Base-by-base conservation (phyloP, 179 eudicot genomes). In the Camellia oleifera region DNA sequence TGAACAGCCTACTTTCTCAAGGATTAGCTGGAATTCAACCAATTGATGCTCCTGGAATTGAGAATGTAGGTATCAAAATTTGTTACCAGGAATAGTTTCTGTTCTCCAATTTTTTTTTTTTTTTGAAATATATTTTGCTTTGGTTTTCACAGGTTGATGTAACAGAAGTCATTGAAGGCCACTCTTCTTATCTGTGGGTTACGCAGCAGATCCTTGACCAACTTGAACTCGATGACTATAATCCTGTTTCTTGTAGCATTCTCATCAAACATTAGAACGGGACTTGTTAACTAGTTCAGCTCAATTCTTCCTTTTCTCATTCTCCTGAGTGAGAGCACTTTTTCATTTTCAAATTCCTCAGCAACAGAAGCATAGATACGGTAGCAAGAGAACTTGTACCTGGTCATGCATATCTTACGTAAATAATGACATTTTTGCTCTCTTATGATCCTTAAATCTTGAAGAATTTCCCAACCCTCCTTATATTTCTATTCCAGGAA, bases 1-100 rank as follows among this genome's bases (percentile, higher is more conserved):
- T 68, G 63, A 76, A 82, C 95, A 95, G 99, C 85, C 94, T 95
- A 83, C 97, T 95, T 50, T 90, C 88, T 2, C 88, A 90, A 84
- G 99, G 99, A 76, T 83, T 95, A 82, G 99, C 99, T 46, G 99
- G 99, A 85, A 95, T 95, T 78, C 94, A 94, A 81, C 88, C 94
- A 13, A 86, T 95, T 66, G 84, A 90, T 75, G 87, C 87, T 80
- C 98, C 92, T 14, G 99, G 99, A 67, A 90, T 95, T 81, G 97
- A 95, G 87, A 95, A 95, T 86, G 98, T 90, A 86, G 77, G 97
- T 85, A 82, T 65, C 54, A 40, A 20, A 26, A n/a, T 77, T 10
- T 52, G 40, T 72, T 58, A 23, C 4, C 10, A 17, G 26, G 7
- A 56, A 32, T n/a, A 8, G 42, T 57, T 64, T 75, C 50, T 40